Evolutionary conservation across 2,329 filamentous ascomycete species (phyloP).

Genomic region (Xylaria sp.): DNA sequence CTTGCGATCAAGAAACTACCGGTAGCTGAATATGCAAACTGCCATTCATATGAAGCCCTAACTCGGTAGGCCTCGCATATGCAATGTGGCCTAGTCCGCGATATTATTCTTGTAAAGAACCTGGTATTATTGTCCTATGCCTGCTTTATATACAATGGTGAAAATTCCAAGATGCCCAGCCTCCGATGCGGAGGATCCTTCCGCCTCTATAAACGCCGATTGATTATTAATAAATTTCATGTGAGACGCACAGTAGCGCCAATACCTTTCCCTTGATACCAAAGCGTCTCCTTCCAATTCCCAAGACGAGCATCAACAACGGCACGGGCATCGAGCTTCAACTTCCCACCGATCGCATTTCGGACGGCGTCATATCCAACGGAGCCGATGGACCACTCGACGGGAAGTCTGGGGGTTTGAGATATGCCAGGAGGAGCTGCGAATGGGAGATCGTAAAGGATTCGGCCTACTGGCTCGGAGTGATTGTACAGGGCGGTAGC

Average conservation of each 20-base stretch:
- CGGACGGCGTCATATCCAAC: conserved; percentile 85
- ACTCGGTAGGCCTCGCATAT: no score
- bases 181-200: not conserved
- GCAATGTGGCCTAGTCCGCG: not conserved
- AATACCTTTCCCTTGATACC: conserved; percentile 76
- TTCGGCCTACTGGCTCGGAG: conserved; percentile 79
- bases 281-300: conserved; percentile 76
- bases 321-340: conserved; percentile 83
- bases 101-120: conserved; percentile 5
- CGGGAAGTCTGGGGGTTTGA: conserved; percentile 79
- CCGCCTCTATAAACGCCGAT: conserved; percentile 11
- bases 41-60: no score
- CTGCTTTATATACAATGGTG: not conserved
- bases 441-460: conserved; percentile 79
- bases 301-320: conserved; percentile 79
- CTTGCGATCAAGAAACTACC: no score
- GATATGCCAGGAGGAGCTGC: conserved; percentile 79
- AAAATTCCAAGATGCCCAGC: conserved; percentile 25
- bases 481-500: conserved; percentile 88
- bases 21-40: no score
- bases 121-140: not conserved
- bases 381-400: conserved; percentile 79
- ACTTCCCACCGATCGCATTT: conserved; percentile 79
- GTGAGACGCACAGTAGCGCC: conserved; percentile 59
- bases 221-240: conserved; percentile 16